Percentiles rank a stretch among this genome's conserved stretches.
Conservation (phyloP, 495 filamentous ascomycete species). For the Annulohypoxylon stygium region DNA sequence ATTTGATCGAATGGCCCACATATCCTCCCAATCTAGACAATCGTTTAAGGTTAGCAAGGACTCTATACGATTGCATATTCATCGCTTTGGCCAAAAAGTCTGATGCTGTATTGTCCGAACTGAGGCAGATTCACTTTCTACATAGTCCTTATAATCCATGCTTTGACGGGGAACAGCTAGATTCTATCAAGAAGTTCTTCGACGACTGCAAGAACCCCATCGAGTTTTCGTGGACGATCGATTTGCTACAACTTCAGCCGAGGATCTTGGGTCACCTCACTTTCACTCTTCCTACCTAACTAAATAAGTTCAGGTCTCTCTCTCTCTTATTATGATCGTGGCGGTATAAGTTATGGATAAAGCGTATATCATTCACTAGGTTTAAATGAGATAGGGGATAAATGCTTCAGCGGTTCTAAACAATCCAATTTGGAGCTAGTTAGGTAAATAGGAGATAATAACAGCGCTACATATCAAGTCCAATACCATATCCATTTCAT, state of each 20-base stretch:
- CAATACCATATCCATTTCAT: not conserved
- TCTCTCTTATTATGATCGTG: not conserved
- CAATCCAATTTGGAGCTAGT: not conserved
- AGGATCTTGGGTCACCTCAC: not conserved
- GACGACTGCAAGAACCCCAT: not conserved
- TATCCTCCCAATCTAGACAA: not conserved
- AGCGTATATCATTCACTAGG: not conserved
- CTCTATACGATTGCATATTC: not conserved
- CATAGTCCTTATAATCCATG: not conserved
- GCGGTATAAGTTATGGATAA: not conserved
- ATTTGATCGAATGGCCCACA: not conserved
- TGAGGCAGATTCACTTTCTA: constrained; percentile 1
- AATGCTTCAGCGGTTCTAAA: not conserved
- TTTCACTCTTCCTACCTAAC: not conserved
- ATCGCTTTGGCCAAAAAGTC: not conserved
- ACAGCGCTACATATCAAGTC: not conserved
- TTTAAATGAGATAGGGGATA: not conserved
- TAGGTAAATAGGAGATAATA: not conserved
- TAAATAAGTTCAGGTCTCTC: not conserved
- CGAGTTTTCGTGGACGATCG: not conserved
- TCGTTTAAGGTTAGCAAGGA: not conserved
- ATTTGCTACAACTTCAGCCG: not conserved
- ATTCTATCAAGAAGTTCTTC: not conserved
- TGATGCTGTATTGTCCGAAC: not conserved
- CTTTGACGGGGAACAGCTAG: not conserved